Evolutionary conservation across 805 yeast species (phyloP).

Genomic region (Hanseniaspora osmophila): DNA sequence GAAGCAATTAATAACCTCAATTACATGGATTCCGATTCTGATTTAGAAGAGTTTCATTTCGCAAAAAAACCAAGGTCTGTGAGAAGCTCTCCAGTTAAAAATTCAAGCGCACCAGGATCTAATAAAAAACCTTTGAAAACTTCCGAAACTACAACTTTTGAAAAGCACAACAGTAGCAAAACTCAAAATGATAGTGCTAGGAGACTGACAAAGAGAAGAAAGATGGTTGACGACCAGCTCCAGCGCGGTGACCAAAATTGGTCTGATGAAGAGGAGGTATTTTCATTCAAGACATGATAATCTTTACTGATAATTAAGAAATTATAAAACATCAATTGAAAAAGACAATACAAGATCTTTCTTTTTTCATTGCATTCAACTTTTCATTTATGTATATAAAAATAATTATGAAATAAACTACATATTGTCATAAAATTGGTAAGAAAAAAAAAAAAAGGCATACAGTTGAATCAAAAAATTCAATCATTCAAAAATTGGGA

Average conservation of each 20-base stretch:
- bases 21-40: not conserved
- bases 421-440: too few relatives aligned
- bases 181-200: too few relatives aligned
- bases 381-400: too few relatives aligned
- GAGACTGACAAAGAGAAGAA: too few relatives aligned
- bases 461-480: not conserved
- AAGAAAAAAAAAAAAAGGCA: not conserved
- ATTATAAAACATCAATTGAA: too few relatives aligned
- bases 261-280: not conserved
- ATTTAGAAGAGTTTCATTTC: not conserved
- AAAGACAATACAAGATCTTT: too few relatives aligned
- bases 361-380: too few relatives aligned
- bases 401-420: too few relatives aligned
- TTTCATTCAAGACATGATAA: not conserved
- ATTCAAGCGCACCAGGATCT: not conserved
- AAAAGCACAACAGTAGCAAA: too few relatives aligned
- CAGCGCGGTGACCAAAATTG: not conserved
- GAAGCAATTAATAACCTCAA: not conserved
- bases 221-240: too few relatives aligned
- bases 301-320: too few relatives aligned
- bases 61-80: not conserved
- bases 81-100: not conserved
- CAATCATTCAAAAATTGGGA: constrained; percentile 4
- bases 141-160: too few relatives aligned
- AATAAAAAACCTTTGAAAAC: not conserved